Base-by-base conservation (phyloP, 169 alveolate species). In the Plasmodium knowlesi region DNA sequence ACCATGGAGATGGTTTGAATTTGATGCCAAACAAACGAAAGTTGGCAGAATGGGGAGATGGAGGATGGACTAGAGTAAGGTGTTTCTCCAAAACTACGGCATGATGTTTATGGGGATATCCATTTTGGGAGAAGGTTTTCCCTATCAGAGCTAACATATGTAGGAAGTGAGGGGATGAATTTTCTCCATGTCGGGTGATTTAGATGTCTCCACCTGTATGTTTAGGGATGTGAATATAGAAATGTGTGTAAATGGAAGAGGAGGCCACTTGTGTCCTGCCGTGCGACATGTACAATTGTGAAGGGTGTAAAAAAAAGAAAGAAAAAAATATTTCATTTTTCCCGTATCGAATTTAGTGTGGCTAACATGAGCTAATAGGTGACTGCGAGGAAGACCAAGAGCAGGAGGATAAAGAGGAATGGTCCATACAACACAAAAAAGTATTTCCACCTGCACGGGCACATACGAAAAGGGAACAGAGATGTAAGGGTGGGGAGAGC, bases 361-460 rank as follows among this genome's bases (percentile, higher is more conserved):
- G 39, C 67, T 81, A 28, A 28, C 32, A 70, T 25, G 78, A 70
- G n/a, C 39, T 84, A 84, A 71, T 39, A 34, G 12, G 72, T 30
- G 6, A 71, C 50, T 37, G 72, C 82, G 78, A 84, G 78, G 50
- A 84, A 84, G 32, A 84, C 57, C 25, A 84, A 32, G 25, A 84
- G 54, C 30, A 84, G 32, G 74, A 84, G 82, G 46, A 84, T 84
- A 46, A 43, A 71, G 12, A 41, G 34, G 74, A 84, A 84, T 73
- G 92, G 92, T 28, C 82, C 92, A 53, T 84, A 84, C 6, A 84
- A 16, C 30, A 84, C 92, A 14, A 84, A 84, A 67, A 84, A 14
- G 34, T 84, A 71, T 3, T 71, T 84, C 92, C 92, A 84, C 57
- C 92, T 84, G 79, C 43, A 43, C 32, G 43, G 37, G 30, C 28